A percentile compares a stretch with the other conserved stretches of the same genome.
phyloP scores from a whole-genome alignment of 2,329 filamentous ascomycete species.

The Colletotrichum limetticola region DNA sequence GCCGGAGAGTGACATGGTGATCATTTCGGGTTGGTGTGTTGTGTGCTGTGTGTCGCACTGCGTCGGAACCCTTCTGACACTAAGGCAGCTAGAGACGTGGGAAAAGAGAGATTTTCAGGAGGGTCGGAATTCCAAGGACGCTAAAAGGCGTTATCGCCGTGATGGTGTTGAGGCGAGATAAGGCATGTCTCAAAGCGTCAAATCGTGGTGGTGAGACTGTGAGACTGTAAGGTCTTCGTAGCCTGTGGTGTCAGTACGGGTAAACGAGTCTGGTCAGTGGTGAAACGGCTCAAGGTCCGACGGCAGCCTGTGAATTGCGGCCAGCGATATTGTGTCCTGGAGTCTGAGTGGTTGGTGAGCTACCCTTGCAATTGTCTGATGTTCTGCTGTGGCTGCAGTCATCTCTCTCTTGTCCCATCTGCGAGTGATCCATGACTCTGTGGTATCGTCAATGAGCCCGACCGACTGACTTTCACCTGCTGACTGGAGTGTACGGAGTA shows the following conservation, averaged over 20 bases:
- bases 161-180: constrained; percentile 10
- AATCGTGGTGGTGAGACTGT: not conserved
- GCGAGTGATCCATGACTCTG: not conserved
- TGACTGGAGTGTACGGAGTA: no score
- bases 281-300: constrained; percentile 18
- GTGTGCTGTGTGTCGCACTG: no score
- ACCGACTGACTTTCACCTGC: not conserved
- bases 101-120: constrained; percentile 22
- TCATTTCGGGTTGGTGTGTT: not conserved
- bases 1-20: constrained; percentile 21
- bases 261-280: not conserved
- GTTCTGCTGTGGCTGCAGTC: not conserved
- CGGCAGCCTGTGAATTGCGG: not conserved
- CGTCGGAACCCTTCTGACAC: constrained; percentile 4
- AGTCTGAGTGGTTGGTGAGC: not conserved
- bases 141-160: constrained; percentile 11
- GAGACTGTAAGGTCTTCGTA: no score
- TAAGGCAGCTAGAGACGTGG: constrained; percentile 17
- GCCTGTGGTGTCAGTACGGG: no score
- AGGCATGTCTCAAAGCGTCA: constrained; percentile 6
- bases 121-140: constrained; percentile 2
- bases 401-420: not conserved
- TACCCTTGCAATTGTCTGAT: not conserved
- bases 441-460: not conserved
- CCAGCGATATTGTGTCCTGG: not conserved